Conservation (phyloP, 192 early-diverging fungal genomes). For the Backusella luteola region DNA sequence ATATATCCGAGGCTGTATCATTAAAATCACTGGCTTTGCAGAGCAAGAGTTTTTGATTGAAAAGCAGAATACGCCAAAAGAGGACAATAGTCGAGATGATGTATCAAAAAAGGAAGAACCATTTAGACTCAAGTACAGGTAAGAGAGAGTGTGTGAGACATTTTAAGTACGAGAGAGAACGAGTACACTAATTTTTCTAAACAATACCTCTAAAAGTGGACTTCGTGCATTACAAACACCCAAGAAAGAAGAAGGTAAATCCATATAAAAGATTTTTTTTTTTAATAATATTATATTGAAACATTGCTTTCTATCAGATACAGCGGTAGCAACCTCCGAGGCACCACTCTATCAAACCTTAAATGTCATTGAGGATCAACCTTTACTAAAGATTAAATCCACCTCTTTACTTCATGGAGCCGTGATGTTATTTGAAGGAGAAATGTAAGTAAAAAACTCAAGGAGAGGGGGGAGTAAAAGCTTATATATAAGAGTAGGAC, state of each 20-base stretch:
- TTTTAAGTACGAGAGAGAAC: too few species aligned
- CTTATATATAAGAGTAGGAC: constrained; percentile 25
- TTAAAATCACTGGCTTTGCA: constrained; percentile 54
- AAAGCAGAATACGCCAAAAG: neutral
- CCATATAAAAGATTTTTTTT: neutral
- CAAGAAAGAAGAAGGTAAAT: neutral
- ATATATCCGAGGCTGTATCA: constrained; percentile 59
- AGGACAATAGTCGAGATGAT: neutral
- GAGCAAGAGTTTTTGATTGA: constrained; percentile 55
- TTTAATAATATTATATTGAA: neutral
- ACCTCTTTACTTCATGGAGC: constrained; percentile 61
- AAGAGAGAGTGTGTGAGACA: neutral
- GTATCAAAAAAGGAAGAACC: constrained; percentile 6
- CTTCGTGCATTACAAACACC: neutral
- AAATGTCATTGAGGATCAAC: constrained; percentile 63
- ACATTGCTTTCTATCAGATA: neutral
- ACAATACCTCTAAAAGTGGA: neutral
- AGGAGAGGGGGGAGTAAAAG: too few species aligned
- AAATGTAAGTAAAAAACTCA: constrained; percentile 35
- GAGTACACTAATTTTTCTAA: neutral
- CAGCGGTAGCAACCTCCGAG: neutral
- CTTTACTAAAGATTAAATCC: constrained; percentile 64
- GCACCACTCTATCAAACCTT: neutral
- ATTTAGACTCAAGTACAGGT: constrained; percentile 12
- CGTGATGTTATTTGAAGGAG: constrained; percentile 82